Evolutionary conservation across 345 rosid genomes (phyloP), one percentile per base, ranked within the genome.

Genomic region (Arabidopsis thaliana): DNA sequence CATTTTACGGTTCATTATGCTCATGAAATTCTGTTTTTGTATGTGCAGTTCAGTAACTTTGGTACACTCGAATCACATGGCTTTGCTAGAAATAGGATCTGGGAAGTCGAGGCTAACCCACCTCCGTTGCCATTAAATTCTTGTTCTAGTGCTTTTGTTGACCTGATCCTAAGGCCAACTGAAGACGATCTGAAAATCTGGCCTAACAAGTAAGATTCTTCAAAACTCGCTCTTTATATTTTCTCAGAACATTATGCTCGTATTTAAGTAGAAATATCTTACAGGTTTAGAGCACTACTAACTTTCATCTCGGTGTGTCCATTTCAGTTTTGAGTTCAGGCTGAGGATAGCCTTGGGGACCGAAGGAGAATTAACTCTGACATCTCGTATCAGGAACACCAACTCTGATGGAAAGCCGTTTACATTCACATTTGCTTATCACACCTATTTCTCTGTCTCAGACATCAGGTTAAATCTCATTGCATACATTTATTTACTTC

Each of bases 391-490:
- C 65, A 86, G 98, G 73, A 90, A 93, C 78, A 89, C 88, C 50
- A 88, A 79, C 70, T 52, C 88, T 78, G 96, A 94, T 83, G 93
- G 93, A 66, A 94, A 88, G 82, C 91, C 89, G 7, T 91, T 94
- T 78, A 51, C 97, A 1, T 94, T 91, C 85, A 90, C 98, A 41
- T 94, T 91, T 82, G 96, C 98, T 20, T 94, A 94, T 80, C 97
- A 94, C 80, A 90, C 96, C 65, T 94, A 94, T 80, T 90, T 94
- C 79, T 85, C 88, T 65, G 95, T 94, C 71, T 91, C 98, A n/a
- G 97, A 94, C 77, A 87, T 91, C 86, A 91, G 95, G 98, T 94
- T 94, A 75, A 67, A 67, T 72, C 71, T 44, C 74, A 28, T 56
- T 69, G 67, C 75, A 58, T 25, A 75, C 42, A 59, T 16, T 14